phyloP scores from a whole-genome alignment of 768 basidiomycete species.

The Pulveroboletus sp. region DNA sequence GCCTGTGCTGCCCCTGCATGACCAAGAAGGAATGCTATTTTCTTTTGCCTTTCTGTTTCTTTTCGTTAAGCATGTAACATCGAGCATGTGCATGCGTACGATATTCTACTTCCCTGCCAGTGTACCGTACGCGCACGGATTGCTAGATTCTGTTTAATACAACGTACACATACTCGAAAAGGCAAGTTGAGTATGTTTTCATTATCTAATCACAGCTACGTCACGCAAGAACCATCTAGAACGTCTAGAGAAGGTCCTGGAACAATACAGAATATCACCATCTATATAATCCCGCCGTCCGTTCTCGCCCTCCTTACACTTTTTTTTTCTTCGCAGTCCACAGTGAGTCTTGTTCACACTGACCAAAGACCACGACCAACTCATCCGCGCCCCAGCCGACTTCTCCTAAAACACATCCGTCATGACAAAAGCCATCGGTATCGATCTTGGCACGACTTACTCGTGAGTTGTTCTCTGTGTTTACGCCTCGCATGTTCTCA shows the following conservation, averaged over 20 bases:
- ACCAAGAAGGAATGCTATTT: slow-evolving; percentile 15
- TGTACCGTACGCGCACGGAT: slow-evolving; percentile 27
- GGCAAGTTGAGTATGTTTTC: slow-evolving; percentile 14
- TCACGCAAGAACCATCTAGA: slow-evolving; percentile 35
- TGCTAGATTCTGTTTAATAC: neutral
- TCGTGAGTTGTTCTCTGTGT: slow-evolving; percentile 51
- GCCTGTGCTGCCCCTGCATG: slow-evolving; percentile 19
- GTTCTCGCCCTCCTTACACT: slow-evolving; percentile 6
- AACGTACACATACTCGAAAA: neutral
- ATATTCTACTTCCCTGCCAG: slow-evolving; percentile 13
- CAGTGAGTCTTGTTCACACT: slow-evolving; percentile 18
- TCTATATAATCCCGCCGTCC: slow-evolving; percentile 27
- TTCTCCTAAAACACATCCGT: slow-evolving; percentile 8
- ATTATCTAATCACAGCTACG: slow-evolving; percentile 33
- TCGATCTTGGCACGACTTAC: slow-evolving; percentile 91
- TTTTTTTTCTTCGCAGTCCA: slow-evolving; percentile 11
- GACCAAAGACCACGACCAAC: neutral
- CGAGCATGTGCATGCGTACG: slow-evolving; percentile 27
- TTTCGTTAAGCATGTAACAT: slow-evolving; percentile 23
- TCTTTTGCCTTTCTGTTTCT: slow-evolving; percentile 3
- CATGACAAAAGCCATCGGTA: slow-evolving; percentile 84
- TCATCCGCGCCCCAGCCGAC: slow-evolving; percentile 10
- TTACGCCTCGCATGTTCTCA: slow-evolving; percentile 2
- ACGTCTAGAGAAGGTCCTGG: slow-evolving; percentile 32
- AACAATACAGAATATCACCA: slow-evolving; percentile 27